A percentile compares a stretch with the other conserved stretches of the same genome.
Evolutionary conservation across 257 asterid species (phyloP).

Genomic region (Verbascum thapsus): DNA sequence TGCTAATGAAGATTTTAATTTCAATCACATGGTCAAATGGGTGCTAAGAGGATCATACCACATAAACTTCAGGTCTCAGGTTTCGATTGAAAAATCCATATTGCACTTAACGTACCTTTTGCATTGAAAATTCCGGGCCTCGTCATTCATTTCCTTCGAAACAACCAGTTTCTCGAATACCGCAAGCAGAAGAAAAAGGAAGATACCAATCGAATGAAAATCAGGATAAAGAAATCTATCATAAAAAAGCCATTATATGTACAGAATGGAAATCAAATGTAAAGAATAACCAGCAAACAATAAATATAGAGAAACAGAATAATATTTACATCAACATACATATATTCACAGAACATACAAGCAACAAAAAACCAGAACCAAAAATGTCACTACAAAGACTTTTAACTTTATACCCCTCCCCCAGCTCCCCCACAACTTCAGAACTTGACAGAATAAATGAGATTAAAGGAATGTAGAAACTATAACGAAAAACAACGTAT

Average conservation of each 20-base stretch:
- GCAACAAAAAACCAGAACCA: background rate
- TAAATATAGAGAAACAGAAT: background rate
- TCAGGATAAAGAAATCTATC: background rate
- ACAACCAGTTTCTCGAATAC: no score
- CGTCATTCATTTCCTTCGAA: no score
- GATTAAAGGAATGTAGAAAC: background rate
- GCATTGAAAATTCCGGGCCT: no score
- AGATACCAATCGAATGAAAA: background rate
- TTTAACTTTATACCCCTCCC: background rate
- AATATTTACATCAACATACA: background rate
- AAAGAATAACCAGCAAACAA: background rate
- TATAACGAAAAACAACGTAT: background rate
- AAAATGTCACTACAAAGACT: background rate
- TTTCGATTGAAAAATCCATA: no score
- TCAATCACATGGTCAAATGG: no score
- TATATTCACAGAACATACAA: constrained; percentile 21
- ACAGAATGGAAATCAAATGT: background rate
- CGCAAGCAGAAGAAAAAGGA: background rate
- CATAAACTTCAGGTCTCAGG: no score
- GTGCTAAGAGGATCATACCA: no score
- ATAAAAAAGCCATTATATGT: background rate
- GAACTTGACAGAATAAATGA: background rate
- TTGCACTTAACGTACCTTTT: no score
- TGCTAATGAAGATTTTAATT: no score
- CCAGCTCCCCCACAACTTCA: background rate